These are phyloP conservation scores for Aspergillus piperis DNA, from an alignment of 2,329 filamentous ascomycete genomes.

Conservation along the genomic window DNA sequence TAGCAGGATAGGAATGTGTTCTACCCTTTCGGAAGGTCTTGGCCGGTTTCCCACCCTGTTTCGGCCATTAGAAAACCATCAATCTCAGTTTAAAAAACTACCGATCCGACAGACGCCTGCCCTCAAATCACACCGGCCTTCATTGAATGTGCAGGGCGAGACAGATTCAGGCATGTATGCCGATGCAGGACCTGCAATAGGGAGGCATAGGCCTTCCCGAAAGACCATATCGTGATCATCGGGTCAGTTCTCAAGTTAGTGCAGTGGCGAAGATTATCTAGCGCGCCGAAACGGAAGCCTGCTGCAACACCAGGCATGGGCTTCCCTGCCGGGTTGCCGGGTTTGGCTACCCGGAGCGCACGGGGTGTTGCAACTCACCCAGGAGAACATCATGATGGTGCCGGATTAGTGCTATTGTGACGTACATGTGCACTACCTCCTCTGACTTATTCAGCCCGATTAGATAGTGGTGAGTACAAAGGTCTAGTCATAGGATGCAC, in stretches of 20 bases:
- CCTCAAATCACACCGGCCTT: too few species aligned
- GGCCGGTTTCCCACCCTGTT: accelerated
- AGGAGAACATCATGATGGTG: not conserved
- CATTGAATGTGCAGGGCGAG: not conserved
- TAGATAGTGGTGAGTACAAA: not conserved
- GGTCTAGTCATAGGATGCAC: not conserved
- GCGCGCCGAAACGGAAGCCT: not conserved
- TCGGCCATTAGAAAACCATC: too few species aligned
- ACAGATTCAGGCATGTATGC: not conserved
- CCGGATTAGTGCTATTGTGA: not conserved
- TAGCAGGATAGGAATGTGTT: too few species aligned
- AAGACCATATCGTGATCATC: not conserved
- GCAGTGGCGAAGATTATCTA: not conserved
- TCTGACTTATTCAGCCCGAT: not conserved
- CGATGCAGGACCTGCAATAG: not conserved
- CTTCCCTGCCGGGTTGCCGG: not conserved
- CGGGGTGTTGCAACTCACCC: not conserved
- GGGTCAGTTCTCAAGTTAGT: not conserved
- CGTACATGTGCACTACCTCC: not conserved
- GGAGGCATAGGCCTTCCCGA: not conserved
- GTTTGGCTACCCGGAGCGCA: not conserved
- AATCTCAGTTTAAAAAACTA: too few species aligned
- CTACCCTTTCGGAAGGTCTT: too few species aligned
- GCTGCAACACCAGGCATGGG: not conserved
- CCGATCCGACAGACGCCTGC: too few species aligned